Evolutionary conservation across 805 yeast species (phyloP), one percentile per base, ranked within the genome.

Genomic region (Maudiozyma barnettii): DNA sequence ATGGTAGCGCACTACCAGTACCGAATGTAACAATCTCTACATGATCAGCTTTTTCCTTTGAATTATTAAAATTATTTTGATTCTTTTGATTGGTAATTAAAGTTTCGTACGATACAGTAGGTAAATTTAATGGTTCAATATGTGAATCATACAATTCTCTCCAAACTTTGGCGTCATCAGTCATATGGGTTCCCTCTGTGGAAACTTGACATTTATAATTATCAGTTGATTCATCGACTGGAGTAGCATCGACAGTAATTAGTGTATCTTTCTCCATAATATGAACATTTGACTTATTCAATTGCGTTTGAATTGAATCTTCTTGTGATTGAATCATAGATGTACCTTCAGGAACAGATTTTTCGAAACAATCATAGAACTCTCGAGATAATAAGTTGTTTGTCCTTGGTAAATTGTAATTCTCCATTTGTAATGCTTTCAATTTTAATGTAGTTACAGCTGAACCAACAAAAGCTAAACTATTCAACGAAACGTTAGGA

Each of bases 1-100:
- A 79, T 0, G 99, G 99, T 30, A 87, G 63, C 0, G 98, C 93
- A 31, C 95, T 82, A 0, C 98, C 98, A 0, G 99, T 93, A 3
- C 99, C 99, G 7, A 91, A 64, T 0, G 95, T 83, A 9, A 85
- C 69, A 0, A 82, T 66, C 57, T 86, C 88, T 1, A 82, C 82
- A 51, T 78, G 76, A 36, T 73, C 78, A 47, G 66, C 69, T 47
- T 76, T 66, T 4, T 49, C 57, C 0, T 60, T 16, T 2, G 68
- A 46, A 29, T 40, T 48, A 41, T 59, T 56, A 39, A 60, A 63
- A 35, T 46, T 72, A 62, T 59, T 59, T 12, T 49, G 50, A 45
- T 54, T 47, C 13, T 65, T 33, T 44, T 69, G 68, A 9, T 55
- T 46, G 16, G 58, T 52, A 30, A 69, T 62, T 3, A 66, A 44